Evolutionary conservation across 257 asterid species (phyloP).

Genomic region (Linaria vulgaris): DNA sequence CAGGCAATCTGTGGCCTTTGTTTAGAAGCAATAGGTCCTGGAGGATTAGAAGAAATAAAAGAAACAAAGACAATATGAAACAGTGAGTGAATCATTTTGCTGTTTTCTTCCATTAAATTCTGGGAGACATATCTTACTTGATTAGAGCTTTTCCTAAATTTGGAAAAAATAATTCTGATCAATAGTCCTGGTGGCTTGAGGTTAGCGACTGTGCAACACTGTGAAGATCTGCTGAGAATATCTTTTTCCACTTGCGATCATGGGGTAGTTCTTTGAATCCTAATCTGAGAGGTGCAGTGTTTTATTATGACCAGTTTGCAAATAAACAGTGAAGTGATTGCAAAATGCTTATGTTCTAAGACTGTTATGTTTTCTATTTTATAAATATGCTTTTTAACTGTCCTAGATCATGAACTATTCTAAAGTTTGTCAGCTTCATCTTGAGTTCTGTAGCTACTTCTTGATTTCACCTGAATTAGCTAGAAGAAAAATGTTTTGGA

Average conservation of each 20-base stretch:
- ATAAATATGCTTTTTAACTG: neutral
- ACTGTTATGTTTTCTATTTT: neutral
- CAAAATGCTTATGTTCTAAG: neutral
- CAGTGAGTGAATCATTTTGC: neutral
- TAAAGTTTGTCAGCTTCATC: neutral
- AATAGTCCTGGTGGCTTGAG: neutral
- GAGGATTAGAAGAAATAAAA: neutral
- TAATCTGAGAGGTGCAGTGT: neutral
- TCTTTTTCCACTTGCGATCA: neutral
- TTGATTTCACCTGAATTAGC: neutral
- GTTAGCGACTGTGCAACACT: neutral
- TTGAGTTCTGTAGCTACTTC: too few relatives aligned
- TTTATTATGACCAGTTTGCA: neutral
- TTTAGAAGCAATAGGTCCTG: slow-evolving; percentile 5
- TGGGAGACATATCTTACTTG: slow-evolving; percentile 1
- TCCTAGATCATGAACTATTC: neutral
- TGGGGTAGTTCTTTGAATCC: neutral
- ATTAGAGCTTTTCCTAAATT: neutral
- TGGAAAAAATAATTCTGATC: neutral
- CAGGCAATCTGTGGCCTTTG: neutral
- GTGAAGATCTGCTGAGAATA: neutral
- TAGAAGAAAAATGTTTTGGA: neutral
- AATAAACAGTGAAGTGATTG: neutral
- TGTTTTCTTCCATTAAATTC: neutral
- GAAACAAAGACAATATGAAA: neutral